These are phyloP conservation scores for Gaultheria prostrata DNA, from an alignment of 148 eudicot species.

Conservation along the genomic window DNA sequence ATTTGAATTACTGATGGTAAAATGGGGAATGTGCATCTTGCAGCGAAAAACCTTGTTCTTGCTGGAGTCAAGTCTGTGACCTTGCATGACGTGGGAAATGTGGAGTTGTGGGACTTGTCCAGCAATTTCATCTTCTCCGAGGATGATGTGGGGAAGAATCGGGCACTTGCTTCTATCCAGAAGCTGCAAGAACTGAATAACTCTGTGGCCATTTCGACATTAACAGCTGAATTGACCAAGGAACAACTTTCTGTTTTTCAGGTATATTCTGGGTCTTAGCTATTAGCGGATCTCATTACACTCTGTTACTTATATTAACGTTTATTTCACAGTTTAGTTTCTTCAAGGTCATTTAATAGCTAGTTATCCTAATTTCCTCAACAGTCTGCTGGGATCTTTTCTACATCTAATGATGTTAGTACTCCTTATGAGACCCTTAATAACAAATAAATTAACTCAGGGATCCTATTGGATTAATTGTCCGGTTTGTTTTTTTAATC, in stretches of 20 bases:
- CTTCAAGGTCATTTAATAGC: neutral
- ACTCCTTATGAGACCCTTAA: neutral
- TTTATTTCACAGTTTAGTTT: neutral
- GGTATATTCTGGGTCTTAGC: constrained; percentile 27
- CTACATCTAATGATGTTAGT: neutral
- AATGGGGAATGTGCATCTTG: constrained; percentile 15
- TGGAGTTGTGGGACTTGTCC: constrained; percentile 69
- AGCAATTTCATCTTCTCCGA: constrained; percentile 64
- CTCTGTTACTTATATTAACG: too few species aligned
- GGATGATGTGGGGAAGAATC: constrained; percentile 63
- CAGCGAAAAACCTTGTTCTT: constrained; percentile 70
- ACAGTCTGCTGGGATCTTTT: neutral
- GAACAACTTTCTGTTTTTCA: constrained; percentile 63
- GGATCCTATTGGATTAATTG: neutral
- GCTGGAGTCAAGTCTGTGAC: constrained; percentile 78
- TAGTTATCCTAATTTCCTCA: neutral
- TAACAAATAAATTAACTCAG: neutral
- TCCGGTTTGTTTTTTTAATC: neutral
- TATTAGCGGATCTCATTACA: neutral
- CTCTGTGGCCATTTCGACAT: constrained; percentile 56
- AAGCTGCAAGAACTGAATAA: constrained; percentile 71
- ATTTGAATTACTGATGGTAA: neutral
- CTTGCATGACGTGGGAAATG: constrained; percentile 60
- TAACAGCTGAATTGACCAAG: constrained; percentile 38
- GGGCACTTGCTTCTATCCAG: constrained; percentile 61